phyloP scores from a whole-genome alignment of 441 rosid genomes.

The Erodium texanum region DNA sequence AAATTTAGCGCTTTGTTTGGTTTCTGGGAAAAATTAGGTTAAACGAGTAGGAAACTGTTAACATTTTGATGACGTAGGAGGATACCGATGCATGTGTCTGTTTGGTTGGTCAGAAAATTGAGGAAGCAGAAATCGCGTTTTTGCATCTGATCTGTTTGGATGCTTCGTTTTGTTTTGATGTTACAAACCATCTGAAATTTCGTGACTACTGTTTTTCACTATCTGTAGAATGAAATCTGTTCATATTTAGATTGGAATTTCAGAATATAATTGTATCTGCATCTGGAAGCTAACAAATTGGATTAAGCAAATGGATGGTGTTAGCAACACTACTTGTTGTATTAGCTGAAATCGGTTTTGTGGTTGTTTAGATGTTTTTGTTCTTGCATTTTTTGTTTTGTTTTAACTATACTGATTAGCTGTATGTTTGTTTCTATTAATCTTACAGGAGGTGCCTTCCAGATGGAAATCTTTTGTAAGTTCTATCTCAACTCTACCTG shows the following conservation, averaged over 20 bases:
- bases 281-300: background rate
- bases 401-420: constrained; percentile 13
- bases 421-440: constrained; percentile 5
- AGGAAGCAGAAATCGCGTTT: background rate
- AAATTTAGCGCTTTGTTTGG: background rate
- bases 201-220: background rate
- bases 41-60: background rate
- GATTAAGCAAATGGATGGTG: background rate
- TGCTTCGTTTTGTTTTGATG: background rate
- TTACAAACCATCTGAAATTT: background rate
- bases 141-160: background rate
- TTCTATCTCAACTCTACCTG: constrained; percentile 6
- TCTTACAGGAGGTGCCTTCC: constrained; percentile 54
- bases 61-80: background rate
- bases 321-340: too few species aligned
- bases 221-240: background rate
- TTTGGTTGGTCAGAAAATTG: background rate
- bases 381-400: background rate
- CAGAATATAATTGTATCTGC: background rate
- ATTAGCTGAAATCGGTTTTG: background rate
- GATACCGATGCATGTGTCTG: background rate
- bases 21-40: background rate
- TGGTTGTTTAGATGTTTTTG: background rate
- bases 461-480: constrained; percentile 94
- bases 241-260: background rate